These are phyloP conservation scores for Pseudomonodictys pantanalensis DNA, from an alignment of 495 filamentous ascomycete species.

Conservation along the genomic window DNA sequence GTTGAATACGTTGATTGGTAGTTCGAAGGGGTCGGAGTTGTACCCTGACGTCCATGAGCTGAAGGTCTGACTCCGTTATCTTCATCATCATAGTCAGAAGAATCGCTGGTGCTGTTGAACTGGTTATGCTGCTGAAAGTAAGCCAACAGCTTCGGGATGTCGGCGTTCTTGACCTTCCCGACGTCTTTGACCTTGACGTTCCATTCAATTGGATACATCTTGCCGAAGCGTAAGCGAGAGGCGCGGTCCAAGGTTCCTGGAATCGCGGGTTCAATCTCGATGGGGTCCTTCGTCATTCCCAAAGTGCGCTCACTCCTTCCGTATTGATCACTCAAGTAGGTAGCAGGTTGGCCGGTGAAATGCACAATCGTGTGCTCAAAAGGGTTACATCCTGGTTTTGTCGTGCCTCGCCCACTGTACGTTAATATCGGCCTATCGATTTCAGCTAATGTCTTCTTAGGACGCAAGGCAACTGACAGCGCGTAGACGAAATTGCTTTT, in stretches of 20 bases:
- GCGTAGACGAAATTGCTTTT: slow-evolving; percentile 9
- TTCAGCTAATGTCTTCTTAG: slow-evolving; percentile 17
- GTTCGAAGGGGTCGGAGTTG: too few relatives aligned
- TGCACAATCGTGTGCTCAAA: neutral
- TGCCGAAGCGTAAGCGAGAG: slow-evolving; percentile 1
- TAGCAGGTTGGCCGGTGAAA: neutral
- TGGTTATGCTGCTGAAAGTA: too few relatives aligned
- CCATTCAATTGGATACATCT: neutral
- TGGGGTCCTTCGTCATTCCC: slow-evolving; percentile 8
- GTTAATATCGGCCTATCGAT: neutral
- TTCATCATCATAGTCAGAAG: too few relatives aligned
- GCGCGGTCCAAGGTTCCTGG: neutral
- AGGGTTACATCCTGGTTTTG: neutral
- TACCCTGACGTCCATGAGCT: too few relatives aligned
- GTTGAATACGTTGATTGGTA: too few relatives aligned
- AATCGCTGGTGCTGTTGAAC: too few relatives aligned
- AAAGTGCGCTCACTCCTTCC: too few relatives aligned
- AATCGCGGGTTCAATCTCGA: neutral
- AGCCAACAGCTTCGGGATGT: slow-evolving; percentile 30
- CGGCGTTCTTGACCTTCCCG: slow-evolving; percentile 35
- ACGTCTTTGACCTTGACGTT: slow-evolving; percentile 32
- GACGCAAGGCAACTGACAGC: slow-evolving; percentile 27
- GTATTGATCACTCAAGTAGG: slow-evolving; percentile 14
- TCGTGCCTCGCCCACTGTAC: neutral
- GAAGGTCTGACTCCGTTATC: too few relatives aligned